Evolutionary conservation across 495 filamentous ascomycete genomes (phyloP), one percentile per base, ranked within the genome.

Genomic region (Mycothermus thermophilus): DNA sequence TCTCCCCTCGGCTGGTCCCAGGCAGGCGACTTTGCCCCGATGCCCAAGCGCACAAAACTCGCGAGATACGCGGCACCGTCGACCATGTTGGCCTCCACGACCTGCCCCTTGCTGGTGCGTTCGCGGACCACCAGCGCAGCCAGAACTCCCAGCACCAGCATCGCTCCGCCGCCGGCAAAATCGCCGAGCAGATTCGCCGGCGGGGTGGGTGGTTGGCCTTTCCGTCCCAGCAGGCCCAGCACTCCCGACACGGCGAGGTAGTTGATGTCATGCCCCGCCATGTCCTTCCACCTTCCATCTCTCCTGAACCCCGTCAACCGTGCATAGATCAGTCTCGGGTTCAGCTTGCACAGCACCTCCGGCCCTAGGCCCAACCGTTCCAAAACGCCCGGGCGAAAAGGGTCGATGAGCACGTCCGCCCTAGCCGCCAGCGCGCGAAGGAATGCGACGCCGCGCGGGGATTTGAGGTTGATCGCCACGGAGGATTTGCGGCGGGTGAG

Each of bases 211-310:
- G 72, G 75, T 40, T 75, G 71, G 3, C 66, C 69, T 16, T 58
- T 58, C 0, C 79, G 63, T 0, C 88, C 88, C 0, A 96, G 66
- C 58, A 92, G 65, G 1, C 66, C 69, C 10, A 96, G 58, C 0
- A 80, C 79, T 0, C 88, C 88, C 1, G 79, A 81, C 0, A 93
- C 83, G 22, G 87, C 81, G 15, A 96, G 76, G 56, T 94, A 96
- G 50, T 96, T 96, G 52, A 96, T 94, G 52, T 96, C 88, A 46
- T 96, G 88, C n/a, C 88, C 87, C 0, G 88, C 88, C 85, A 93
- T 94, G 39, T 64, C 48, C 27, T 71, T 71, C 57, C 92, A 95
- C 43, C 75, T 76, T 1, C 87, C 86, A 48, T 88, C 83, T 16
- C 85, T 70, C 4, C 87, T 69, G 52, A 94, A 94, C 0, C 88